A percentile compares a stretch with the other conserved stretches of the same genome.
Conservation (phyloP, 202 grass and related monocot genomes). For the Tripidium arundinaceum region DNA sequence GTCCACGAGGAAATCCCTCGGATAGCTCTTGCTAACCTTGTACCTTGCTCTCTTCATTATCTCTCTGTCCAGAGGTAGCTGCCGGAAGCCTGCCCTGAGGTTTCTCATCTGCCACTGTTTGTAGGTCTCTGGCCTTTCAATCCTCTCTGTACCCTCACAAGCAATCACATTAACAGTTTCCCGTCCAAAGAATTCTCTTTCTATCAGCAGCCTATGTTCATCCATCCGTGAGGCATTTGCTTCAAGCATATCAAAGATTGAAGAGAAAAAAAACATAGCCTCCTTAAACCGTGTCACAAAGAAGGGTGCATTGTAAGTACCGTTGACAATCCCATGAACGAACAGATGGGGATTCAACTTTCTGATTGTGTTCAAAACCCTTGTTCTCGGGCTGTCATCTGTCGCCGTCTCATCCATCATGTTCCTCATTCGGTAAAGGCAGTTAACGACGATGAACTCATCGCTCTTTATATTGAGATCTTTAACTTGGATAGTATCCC, state of each 20-base stretch:
- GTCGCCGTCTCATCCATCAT: constrained; percentile 58
- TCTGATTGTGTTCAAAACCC: constrained; percentile 60
- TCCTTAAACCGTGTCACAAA: constrained; percentile 79
- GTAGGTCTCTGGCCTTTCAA: constrained; percentile 74
- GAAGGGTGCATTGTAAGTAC: constrained; percentile 67
- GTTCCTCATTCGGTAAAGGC: constrained; percentile 51
- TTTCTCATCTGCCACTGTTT: constrained; percentile 71
- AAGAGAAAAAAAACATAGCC: constrained; percentile 61
- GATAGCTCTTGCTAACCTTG: constrained; percentile 48
- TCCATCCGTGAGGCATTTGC: constrained; percentile 39
- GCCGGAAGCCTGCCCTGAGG: constrained; percentile 63
- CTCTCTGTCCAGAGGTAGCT: constrained; percentile 51
- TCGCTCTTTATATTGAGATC: constrained; percentile 51
- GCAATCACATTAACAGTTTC: constrained; percentile 74
- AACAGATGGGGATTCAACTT: constrained; percentile 60
- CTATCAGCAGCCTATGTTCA: constrained; percentile 50
- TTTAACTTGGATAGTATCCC: constrained; percentile 48
- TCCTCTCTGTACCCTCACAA: constrained; percentile 59
- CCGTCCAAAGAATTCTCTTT: constrained; percentile 53
- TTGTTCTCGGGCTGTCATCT: constrained; percentile 60
- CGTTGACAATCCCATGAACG: constrained; percentile 57
- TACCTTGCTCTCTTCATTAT: constrained; percentile 58
- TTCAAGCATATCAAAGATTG: constrained; percentile 74
- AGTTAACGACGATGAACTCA: constrained; percentile 61
- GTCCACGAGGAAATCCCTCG: constrained; percentile 77